phyloP scores from a whole-genome alignment of 1,139 yeast genomes.

The Candida sojae region DNA sequence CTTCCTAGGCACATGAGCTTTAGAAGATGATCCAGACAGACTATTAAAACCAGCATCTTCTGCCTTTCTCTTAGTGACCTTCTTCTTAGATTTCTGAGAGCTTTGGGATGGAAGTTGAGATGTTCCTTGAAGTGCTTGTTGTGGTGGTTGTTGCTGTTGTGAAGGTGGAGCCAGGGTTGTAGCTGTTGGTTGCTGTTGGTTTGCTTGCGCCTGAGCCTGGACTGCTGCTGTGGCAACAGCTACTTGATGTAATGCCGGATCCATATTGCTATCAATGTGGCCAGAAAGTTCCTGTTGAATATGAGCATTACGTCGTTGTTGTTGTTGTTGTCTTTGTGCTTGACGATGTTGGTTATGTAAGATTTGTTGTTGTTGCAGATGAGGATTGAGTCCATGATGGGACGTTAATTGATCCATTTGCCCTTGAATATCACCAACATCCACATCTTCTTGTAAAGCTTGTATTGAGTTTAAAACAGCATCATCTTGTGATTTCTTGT shows the following conservation, averaged over 20 bases:
- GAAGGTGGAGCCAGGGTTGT: too few relatives aligned
- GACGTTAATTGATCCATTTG: slow-evolving; percentile 12
- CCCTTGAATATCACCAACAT: slow-evolving; percentile 14
- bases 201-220: slow-evolving; percentile 5
- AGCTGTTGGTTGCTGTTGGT: background rate
- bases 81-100: slow-evolving; percentile 7
- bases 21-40: slow-evolving; percentile 13
- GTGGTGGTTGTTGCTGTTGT: slow-evolving; percentile 5
- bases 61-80: slow-evolving; percentile 6
- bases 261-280: slow-evolving; percentile 37
- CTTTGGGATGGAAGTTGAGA: background rate
- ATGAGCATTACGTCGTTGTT: slow-evolving; percentile 4
- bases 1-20: slow-evolving; percentile 28
- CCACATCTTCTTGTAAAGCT: slow-evolving; percentile 30
- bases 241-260: slow-evolving; percentile 41
- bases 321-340: slow-evolving; percentile 8
- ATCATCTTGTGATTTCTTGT: slow-evolving; percentile 34
- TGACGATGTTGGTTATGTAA: slow-evolving; percentile 4
- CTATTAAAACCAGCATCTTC: slow-evolving; percentile 6
- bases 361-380: slow-evolving; percentile 1
- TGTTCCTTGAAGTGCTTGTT: slow-evolving; percentile 3
- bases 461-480: slow-evolving; percentile 28
- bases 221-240: slow-evolving; percentile 39
- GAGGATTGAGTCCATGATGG: slow-evolving; percentile 1
- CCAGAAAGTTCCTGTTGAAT: slow-evolving; percentile 8